Percentiles rank a stretch among this genome's conserved stretches.
phyloP scores from a whole-genome alignment of 2,329 filamentous ascomycete species.

The Acarospora socialis region DNA sequence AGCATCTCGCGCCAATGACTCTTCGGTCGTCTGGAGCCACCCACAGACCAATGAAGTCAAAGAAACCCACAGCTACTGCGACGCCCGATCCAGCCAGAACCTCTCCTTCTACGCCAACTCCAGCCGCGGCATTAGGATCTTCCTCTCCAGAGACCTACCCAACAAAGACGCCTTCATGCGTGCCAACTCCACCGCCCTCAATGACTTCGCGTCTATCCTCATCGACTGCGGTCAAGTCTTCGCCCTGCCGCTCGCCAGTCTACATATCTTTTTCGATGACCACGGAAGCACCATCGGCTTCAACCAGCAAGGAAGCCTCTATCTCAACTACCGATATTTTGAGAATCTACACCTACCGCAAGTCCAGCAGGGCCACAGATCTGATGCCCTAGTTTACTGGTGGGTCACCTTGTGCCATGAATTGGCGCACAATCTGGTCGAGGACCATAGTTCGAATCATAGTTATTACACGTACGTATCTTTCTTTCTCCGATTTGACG shows the following conservation, averaged over 20 bases:
- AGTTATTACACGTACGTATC: constrained; percentile 52
- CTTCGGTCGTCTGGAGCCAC: constrained; percentile 55
- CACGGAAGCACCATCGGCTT: constrained; percentile 76
- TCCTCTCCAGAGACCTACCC: constrained; percentile 44
- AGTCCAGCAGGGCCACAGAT: constrained; percentile 31
- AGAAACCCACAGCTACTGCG: constrained; percentile 77
- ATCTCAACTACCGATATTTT: constrained; percentile 88
- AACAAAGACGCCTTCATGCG: constrained; percentile 50
- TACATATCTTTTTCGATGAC: constrained; percentile 83
- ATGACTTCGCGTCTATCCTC: constrained; percentile 54
- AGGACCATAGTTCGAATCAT: constrained; percentile 62
- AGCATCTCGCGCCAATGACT: constrained; percentile 63
- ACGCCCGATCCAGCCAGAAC: constrained; percentile 59
- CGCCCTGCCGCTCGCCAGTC: constrained; percentile 47
- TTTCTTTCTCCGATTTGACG: not conserved
- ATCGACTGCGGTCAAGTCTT: constrained; percentile 60
- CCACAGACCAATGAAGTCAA: constrained; percentile 60
- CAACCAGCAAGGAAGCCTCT: constrained; percentile 73
- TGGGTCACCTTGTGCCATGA: constrained; percentile 94
- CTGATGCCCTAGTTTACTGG: constrained; percentile 73
- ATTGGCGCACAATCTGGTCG: constrained; percentile 82
- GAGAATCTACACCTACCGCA: constrained; percentile 55
- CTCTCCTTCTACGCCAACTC: constrained; percentile 57
- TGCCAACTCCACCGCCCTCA: constrained; percentile 47
- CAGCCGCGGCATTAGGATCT: constrained; percentile 59